Evolutionary conservation across 768 basidiomycete species (phyloP).

Genomic region (Russula olivacea): DNA sequence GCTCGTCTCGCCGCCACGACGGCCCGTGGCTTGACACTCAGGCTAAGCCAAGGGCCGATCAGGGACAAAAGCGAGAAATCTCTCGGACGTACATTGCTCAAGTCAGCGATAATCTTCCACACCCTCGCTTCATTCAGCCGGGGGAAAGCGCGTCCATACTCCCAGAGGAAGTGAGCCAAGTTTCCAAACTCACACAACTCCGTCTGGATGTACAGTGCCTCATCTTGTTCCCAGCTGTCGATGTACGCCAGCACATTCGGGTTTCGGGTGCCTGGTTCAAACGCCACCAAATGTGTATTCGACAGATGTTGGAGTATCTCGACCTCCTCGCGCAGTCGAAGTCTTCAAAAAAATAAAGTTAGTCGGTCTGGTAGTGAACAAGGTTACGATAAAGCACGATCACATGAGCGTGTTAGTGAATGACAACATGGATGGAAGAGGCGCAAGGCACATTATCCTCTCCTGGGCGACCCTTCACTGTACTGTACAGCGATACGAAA

Average conservation of each 20-base stretch:
- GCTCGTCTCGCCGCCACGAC: background rate
- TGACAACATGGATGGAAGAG: background rate
- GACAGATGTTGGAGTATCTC: constrained; percentile 79
- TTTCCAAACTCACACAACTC: constrained; percentile 93
- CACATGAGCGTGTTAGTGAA: background rate
- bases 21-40: constrained; percentile 1
- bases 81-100: constrained; percentile 66
- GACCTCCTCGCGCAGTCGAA: constrained; percentile 90
- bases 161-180: constrained; percentile 84
- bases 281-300: constrained; percentile 31
- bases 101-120: constrained; percentile 93
- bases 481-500: background rate
- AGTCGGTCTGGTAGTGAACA: background rate
- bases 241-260: constrained; percentile 83
- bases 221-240: constrained; percentile 95
- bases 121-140: constrained; percentile 85
- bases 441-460: background rate
- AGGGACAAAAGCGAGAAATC: constrained; percentile 9
- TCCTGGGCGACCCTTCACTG: background rate
- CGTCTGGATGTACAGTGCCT: constrained; percentile 85
- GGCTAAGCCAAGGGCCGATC: constrained; percentile 29
- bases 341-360: constrained; percentile 36
- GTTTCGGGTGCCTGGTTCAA: constrained; percentile 41
- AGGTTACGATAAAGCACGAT: constrained; percentile 3
- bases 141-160: constrained; percentile 81